Percentiles rank a stretch among this genome's conserved stretches.
phyloP scores from a whole-genome alignment of 768 basidiomycete species.

The Termitomyces eurrhizus region DNA sequence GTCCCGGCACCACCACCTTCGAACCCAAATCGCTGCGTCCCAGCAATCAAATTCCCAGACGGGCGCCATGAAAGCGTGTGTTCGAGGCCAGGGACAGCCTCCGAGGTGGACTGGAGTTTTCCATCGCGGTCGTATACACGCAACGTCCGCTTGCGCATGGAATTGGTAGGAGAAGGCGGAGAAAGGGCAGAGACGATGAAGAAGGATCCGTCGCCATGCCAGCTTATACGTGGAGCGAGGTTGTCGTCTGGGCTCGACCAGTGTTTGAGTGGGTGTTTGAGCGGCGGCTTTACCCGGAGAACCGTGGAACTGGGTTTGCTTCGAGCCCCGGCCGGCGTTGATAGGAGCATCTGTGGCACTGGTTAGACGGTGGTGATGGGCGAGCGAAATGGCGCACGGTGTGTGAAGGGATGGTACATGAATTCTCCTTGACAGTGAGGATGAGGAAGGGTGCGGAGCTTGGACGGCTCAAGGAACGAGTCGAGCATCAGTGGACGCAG shows the following conservation, averaged over 20 bases:
- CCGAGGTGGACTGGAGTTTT: slow-evolving; percentile 77
- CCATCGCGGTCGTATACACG: slow-evolving; percentile 77
- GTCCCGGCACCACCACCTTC: slow-evolving; percentile 66
- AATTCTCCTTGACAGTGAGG: no score
- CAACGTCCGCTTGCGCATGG: slow-evolving; percentile 48
- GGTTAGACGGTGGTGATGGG: slow-evolving; percentile 1
- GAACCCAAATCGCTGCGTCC: slow-evolving; percentile 78
- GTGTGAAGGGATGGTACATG: no score
- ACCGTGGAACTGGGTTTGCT: slow-evolving; percentile 96
- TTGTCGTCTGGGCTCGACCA: slow-evolving; percentile 71
- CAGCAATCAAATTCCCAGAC: slow-evolving; percentile 80
- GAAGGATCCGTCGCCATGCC: slow-evolving; percentile 91
- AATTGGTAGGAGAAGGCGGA: slow-evolving; percentile 21
- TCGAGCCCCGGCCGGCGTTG: slow-evolving; percentile 97
- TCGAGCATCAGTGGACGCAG: no score
- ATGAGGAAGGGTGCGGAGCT: no score
- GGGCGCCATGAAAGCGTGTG: slow-evolving; percentile 82
- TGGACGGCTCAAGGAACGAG: no score
- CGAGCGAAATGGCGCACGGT: no score
- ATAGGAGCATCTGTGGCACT: slow-evolving; percentile 70
- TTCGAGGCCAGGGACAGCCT: slow-evolving; percentile 80
- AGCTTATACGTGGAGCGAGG: slow-evolving; percentile 67
- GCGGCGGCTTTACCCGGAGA: slow-evolving; percentile 88
- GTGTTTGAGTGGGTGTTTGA: slow-evolving; percentile 38
- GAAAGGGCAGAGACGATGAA: slow-evolving; percentile 83